Base-by-base conservation (phyloP, 2,329 filamentous ascomycete genomes). In the Harringtonia aguacate region DNA sequence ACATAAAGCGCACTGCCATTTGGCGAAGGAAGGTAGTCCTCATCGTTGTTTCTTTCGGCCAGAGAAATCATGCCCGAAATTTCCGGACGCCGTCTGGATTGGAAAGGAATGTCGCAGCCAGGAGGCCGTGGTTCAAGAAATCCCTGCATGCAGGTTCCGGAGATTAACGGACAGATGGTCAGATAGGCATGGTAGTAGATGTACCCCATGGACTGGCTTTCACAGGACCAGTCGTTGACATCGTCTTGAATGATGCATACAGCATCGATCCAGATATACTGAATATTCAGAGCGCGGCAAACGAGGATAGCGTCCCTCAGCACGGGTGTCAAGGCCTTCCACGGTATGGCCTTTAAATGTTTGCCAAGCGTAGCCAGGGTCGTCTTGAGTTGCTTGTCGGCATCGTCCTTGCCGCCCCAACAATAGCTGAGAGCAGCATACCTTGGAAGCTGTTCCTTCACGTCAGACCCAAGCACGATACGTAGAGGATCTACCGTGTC, bases 231-330 rank as follows among this genome's bases (percentile, higher is more conserved):
- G 33, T 45, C 43, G 6, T 31, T 4, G 10, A 17, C 29, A 21
- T 39, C 29, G 13, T 39, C 45, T 14, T 43, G 41, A 1, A 40
- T n/a, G 35, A 41, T 45, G n/a, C 36, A 48, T 6, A 46, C n/a
- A 9, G 40, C 54, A 75, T 77, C 39, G 14, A 41, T 30, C 20
- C 33, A 36, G 20, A 33, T 29, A 15, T 46, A 46, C n/a, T 17
- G 33, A 24, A 43, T 36, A 18, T 9, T 22, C 12, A 43, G 21
- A 13, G 13, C 10, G 15, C 37, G 24, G 22, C 36, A 39, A 9
- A 34, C 31, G 13, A 15, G 9, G 7, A 44, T 14, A 5, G 43
- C 43, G 15, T 44, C 43, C 17, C 30, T 17, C 10, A 44, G n/a
- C 10, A 44, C 43, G 14, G 43, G 43, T 8, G 43, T 20, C n/a